phyloP scores from a whole-genome alignment of 73 alveolate genomes.

The Blepharisma stoltei region DNA sequence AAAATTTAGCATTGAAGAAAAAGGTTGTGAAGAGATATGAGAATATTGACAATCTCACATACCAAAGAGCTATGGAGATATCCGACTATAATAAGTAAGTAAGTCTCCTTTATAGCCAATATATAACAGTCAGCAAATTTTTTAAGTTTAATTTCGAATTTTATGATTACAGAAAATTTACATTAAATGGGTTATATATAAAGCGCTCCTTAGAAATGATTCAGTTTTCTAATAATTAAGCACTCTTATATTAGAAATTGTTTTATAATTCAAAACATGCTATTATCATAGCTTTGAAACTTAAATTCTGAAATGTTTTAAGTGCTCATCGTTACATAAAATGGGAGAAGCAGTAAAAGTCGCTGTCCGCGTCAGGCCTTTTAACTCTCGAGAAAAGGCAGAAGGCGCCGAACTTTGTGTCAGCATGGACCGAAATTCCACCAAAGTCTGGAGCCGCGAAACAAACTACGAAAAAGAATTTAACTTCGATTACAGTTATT shows the following conservation, averaged over 20 bases:
- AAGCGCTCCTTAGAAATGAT: too few relatives aligned
- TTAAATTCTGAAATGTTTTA: too few relatives aligned
- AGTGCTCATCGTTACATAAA: neutral
- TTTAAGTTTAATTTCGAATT: too few relatives aligned
- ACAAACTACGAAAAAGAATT: slow-evolving; percentile 64
- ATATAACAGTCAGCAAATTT: too few relatives aligned
- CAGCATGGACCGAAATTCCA: slow-evolving; percentile 65
- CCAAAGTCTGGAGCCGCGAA: slow-evolving; percentile 25
- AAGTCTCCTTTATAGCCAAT: neutral
- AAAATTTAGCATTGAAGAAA: slow-evolving; percentile 61
- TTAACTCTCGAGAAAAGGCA: slow-evolving; percentile 84
- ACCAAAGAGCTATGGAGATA: slow-evolving; percentile 73
- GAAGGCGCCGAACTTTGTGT: slow-evolving; percentile 72
- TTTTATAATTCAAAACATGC: too few relatives aligned
- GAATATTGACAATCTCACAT: slow-evolving; percentile 66
- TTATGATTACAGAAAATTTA: too few relatives aligned
- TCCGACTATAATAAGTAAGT: slow-evolving; percentile 60
- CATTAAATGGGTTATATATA: too few relatives aligned
- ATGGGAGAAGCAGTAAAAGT: slow-evolving; percentile 64
- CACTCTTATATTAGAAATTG: too few relatives aligned
- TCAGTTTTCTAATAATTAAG: too few relatives aligned
- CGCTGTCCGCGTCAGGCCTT: slow-evolving; percentile 98
- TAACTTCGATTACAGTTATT: slow-evolving; percentile 95
- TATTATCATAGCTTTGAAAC: too few relatives aligned
- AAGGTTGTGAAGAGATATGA: slow-evolving; percentile 66